These are phyloP conservation scores for Rubia peregrina DNA, from an alignment of 305 asterid genomes.

Conservation along the genomic window DNA sequence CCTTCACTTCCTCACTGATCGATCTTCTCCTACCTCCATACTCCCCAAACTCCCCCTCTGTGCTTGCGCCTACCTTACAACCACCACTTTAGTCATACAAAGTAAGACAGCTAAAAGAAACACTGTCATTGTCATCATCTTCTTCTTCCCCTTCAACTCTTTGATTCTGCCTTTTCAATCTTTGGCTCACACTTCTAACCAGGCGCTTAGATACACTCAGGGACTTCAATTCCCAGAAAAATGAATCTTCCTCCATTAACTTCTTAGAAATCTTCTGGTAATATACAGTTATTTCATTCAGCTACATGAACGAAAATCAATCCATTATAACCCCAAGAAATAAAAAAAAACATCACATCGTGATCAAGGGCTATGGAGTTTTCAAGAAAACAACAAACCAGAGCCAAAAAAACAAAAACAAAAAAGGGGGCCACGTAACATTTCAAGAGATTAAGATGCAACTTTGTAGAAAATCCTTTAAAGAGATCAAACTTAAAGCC, in stretches of 20 bases:
- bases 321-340: slow-evolving; percentile 6
- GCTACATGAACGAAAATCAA: slow-evolving; percentile 12
- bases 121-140: too few species aligned
- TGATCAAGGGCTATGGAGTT: neutral
- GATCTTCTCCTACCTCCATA: slow-evolving; percentile 54
- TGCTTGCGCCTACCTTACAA: slow-evolving; percentile 26
- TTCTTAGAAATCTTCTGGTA: slow-evolving; percentile 25
- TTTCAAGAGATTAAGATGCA: neutral
- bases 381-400: neutral
- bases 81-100: too few species aligned
- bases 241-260: slow-evolving; percentile 34
- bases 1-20: slow-evolving; percentile 61
- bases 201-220: slow-evolving; percentile 61
- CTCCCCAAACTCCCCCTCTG: slow-evolving; percentile 54
- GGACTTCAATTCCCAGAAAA: slow-evolving; percentile 43
- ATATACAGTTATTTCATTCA: neutral
- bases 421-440: neutral
- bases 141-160: too few species aligned
- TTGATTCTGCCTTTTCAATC: too few species aligned
- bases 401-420: too few species aligned
- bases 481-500: neutral
- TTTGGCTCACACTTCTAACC: slow-evolving; percentile 59
- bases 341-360: slow-evolving; percentile 1
- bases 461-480: neutral
- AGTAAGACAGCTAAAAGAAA: too few species aligned